Evolutionary conservation across 2,329 filamentous ascomycete species (phyloP), one percentile per base, ranked within the genome.

Genomic region (Fusarium sp.): DNA sequence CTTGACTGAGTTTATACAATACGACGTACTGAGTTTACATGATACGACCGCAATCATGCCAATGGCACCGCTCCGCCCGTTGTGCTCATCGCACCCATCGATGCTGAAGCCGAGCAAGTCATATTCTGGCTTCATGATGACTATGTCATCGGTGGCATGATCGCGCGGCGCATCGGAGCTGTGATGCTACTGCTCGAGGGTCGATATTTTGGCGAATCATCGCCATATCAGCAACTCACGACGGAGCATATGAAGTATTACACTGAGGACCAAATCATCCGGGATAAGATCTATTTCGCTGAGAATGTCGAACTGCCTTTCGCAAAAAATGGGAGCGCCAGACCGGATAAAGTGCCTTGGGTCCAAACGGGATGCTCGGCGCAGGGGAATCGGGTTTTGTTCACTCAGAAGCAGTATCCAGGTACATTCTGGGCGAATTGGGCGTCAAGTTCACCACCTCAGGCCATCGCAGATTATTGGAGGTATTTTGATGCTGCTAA

Each of bases 81-180:
- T 11, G 59, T 62, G 15, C 20, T 60, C 12, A 62, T 60, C 10
- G 30, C 59, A 1, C 54, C 54, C 2, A 1, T n/a, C 3, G 59
- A 61, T 8, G 27, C 9, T 9, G 59, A 61, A 15, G 59, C 59
- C 20, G 59, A 61, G 14, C 54, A 61, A 35, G 59, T 59, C 2
- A 45, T 38, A 14, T 61, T 60, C 14, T 61, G 54, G 59, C 27
- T 61, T 1, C 41, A 61, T 4, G 59, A 61, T 48, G 59, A 61
- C 27, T 60, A 48, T 35, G 35, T 61, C 33, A 61, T 61, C n/a
- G 54, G 59, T 7, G 59, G 59, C 2, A 61, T 61, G 54, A 60
- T 61, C 27, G 59, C 59, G 2, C 20, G 41, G 3, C 59, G 59
- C 10, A 60, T 61, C 12, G 59, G 59, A 2, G 59, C 35, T 1